Conservation (phyloP, 176 grass and related monocot species). For the Hsuehochloa calcarea region DNA sequence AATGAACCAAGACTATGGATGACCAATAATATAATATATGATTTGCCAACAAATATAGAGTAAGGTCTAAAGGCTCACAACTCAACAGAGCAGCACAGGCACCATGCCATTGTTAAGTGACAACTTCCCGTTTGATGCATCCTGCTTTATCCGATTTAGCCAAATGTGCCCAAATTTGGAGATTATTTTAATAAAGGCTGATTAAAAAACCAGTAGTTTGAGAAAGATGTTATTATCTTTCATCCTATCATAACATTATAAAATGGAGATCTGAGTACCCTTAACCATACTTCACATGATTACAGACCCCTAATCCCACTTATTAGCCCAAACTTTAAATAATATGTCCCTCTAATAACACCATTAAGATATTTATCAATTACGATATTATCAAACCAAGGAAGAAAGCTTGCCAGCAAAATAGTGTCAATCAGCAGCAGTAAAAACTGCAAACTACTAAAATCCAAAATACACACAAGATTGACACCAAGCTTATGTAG, state of each 20-base stretch:
- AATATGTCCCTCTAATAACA: neutral
- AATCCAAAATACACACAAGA: neutral
- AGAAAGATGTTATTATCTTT: neutral
- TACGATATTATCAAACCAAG: neutral
- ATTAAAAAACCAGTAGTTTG: neutral
- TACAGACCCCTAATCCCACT: neutral
- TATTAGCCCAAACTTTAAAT: neutral
- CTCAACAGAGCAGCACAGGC: neutral
- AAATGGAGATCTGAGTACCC: neutral
- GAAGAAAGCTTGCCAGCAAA: neutral
- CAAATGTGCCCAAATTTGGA: neutral
- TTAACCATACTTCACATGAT: neutral
- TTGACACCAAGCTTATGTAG: neutral
- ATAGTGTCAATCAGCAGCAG: neutral
- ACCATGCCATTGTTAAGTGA: neutral
- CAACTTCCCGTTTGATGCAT: neutral
- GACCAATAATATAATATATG: neutral
- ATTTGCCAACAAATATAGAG: neutral
- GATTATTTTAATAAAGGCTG: neutral
- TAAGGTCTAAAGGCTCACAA: neutral
- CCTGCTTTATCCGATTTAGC: neutral
- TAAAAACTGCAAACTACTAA: neutral
- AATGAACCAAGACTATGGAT: neutral
- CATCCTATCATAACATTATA: neutral
- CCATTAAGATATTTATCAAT: neutral